Evolutionary conservation across 305 asterid species (phyloP), one percentile per base, ranked within the genome.

Genomic region (Striga hermonthica): DNA sequence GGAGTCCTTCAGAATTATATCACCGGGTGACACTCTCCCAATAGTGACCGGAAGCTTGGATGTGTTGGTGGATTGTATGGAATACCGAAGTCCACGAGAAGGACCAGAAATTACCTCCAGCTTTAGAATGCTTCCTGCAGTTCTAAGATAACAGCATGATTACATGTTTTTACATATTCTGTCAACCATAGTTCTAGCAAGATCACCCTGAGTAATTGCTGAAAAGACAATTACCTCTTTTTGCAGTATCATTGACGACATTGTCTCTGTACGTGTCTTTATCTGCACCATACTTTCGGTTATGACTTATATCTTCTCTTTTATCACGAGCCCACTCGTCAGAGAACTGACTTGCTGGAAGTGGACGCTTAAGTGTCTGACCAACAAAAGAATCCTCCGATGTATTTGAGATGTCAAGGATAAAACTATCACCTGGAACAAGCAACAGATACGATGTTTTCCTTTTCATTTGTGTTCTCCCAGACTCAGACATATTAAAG

Each of bases 41-140:
- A 94, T 89, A 45, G 91, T 84, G 68, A 88, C 87, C 49, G 97
- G 95, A 69, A 88, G 91, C 74, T 75, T 82, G 66, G 96, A 74
- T 44, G 83, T 65, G 70, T 86, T 73, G 64, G 86, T 74, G 57
- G 96, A 90, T 77, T 85, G 75, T 60, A 86, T 60, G 52, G 95
- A 76, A 80, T 82, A 75, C 60, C 69, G 86, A 75, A 78, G 74
- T 69, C 99, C 99, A 56, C 78, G 73, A 60, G 95, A 87, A 78
- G 96, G 96, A 68, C 99, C 99, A 8, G 93, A 80, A 60, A 88
- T 82, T 62, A 88, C 96, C 87, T 94, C 99, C 88, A 94, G 82
- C 81, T 62, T 69, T 66, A 94, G 95, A 75, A 72, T 66, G 81
- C 88, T 86, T 81, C 95, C 99, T 93, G 97, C 97, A 94, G 86